These are phyloP conservation scores for Wickerhamiella spandovensis DNA, from an alignment of 805 yeast species.

Conservation along the genomic window DNA sequence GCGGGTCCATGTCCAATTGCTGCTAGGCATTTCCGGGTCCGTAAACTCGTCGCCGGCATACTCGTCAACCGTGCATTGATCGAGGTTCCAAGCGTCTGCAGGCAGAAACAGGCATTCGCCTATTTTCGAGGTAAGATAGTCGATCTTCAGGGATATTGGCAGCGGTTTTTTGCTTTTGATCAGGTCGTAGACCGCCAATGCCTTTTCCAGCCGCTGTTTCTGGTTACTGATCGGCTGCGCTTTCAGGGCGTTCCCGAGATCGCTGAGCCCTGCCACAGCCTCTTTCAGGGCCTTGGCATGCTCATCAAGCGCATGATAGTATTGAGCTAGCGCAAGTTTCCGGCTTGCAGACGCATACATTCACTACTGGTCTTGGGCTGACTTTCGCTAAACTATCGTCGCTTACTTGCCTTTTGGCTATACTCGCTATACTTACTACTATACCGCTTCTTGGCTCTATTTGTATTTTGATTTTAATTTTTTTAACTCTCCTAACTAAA, in stretches of 20 bases:
- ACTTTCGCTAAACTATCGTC: too few relatives aligned
- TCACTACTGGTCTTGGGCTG: too few relatives aligned
- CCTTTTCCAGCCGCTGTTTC: conserved; percentile 3
- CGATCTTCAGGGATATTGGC: conserved; percentile 13
- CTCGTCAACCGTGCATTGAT: background rate
- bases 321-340: conserved; percentile 6
- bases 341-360: background rate
- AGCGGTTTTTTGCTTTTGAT: conserved; percentile 11
- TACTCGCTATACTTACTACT: too few relatives aligned
- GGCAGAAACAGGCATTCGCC: conserved; percentile 23
- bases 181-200: conserved; percentile 11
- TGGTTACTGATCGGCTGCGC: background rate
- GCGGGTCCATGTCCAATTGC: background rate
- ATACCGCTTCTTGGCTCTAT: too few relatives aligned
- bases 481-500: too few relatives aligned
- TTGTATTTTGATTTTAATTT: too few relatives aligned
- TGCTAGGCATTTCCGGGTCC: conserved; percentile 1
- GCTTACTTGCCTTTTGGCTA: too few relatives aligned
- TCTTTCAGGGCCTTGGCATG: conserved; percentile 4
- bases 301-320: conserved; percentile 11
- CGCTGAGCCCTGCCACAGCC: conserved; percentile 5
- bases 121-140: conserved; percentile 24
- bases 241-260: conserved; percentile 1
- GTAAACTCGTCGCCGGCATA: background rate
- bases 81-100: conserved; percentile 6